These are phyloP conservation scores for Amanita pallidorosea DNA, from an alignment of 768 basidiomycete species.

Conservation along the genomic window DNA sequence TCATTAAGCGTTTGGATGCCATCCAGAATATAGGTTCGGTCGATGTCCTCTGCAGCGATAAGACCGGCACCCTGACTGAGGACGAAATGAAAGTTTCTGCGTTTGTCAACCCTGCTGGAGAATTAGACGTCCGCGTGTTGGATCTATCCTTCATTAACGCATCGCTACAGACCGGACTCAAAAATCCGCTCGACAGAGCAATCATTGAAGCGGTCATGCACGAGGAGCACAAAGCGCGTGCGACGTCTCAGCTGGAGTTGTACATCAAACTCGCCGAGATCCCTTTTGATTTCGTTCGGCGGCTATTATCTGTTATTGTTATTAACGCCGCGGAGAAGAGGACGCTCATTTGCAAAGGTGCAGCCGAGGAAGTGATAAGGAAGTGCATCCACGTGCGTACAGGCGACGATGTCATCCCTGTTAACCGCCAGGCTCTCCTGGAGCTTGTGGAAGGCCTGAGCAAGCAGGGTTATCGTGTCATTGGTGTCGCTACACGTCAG, in stretches of 20 bases:
- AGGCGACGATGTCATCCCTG: neutral
- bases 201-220: constrained; percentile 17
- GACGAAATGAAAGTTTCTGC: constrained; percentile 9
- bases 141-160: constrained; percentile 22
- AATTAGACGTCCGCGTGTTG: constrained; percentile 14
- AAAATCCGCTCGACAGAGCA: constrained; percentile 23
- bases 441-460: neutral
- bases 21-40: constrained; percentile 54
- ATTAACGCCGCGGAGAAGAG: neutral
- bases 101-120: constrained; percentile 9
- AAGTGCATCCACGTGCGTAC: neutral
- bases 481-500: neutral
- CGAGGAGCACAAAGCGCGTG: constrained; percentile 4
- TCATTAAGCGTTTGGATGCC: constrained; percentile 53
- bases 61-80: constrained; percentile 49
- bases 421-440: neutral
- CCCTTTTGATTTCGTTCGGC: constrained; percentile 24
- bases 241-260: constrained; percentile 6
- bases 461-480: constrained; percentile 1
- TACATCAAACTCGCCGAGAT: constrained; percentile 23
- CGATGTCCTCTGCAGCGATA: constrained; percentile 47
- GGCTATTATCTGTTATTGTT: constrained; percentile 20
- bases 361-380: neutral
- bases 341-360: neutral
- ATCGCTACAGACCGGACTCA: constrained; percentile 20